Evolutionary conservation across 345 rosid genomes (phyloP).

Genomic region (Murraya koenigii): DNA sequence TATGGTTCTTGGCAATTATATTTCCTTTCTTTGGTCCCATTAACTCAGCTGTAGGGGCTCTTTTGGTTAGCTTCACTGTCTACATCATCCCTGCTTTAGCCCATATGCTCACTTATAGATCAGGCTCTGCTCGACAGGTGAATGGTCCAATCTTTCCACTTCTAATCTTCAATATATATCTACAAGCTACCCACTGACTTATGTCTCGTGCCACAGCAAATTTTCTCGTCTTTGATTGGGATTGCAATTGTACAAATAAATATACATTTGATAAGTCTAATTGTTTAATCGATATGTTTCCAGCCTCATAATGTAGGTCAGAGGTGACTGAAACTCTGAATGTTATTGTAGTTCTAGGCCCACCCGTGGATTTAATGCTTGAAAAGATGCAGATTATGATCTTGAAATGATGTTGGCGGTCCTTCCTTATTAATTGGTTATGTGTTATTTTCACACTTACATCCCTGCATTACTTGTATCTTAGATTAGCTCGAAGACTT

Average conservation of each 20-base stretch:
- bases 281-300: not conserved
- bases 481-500: slow-evolving; percentile 18
- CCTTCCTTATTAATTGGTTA: slow-evolving; percentile 23
- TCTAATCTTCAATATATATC: slow-evolving; percentile 11
- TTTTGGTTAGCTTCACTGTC: slow-evolving; percentile 84
- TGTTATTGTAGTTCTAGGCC: not conserved
- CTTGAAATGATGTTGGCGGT: slow-evolving; percentile 21
- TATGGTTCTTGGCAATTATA: slow-evolving; percentile 83
- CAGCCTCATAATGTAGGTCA: not conserved
- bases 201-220: not conserved
- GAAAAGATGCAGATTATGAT: slow-evolving; percentile 16
- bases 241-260: not conserved
- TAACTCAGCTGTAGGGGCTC: slow-evolving; percentile 85
- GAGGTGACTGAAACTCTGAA: slow-evolving; percentile 1
- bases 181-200: slow-evolving; percentile 11
- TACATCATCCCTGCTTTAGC: slow-evolving; percentile 82
- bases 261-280: not conserved
- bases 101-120: slow-evolving; percentile 71
- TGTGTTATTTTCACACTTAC: slow-evolving; percentile 4
- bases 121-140: slow-evolving; percentile 73
- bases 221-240: not conserved
- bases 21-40: slow-evolving; percentile 92
- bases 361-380: not conserved
- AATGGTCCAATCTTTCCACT: slow-evolving; percentile 11
- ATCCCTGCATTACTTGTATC: not conserved